Evolutionary conservation across 106 monocot genomes (phyloP), one percentile per base, ranked within the genome.

Genomic region (Allium sativum): DNA sequence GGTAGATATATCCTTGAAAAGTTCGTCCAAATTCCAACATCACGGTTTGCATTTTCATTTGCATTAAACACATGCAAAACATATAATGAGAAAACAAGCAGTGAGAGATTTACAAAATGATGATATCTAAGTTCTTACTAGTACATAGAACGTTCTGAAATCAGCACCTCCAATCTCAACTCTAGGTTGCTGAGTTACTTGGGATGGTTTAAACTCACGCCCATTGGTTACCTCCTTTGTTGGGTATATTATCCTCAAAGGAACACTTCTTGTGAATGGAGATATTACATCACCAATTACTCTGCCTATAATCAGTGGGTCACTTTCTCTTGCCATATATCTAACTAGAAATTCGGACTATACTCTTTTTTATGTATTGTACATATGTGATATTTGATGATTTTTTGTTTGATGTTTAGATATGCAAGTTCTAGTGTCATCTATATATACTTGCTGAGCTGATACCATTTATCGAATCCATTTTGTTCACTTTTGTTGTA

Each of bases 191-290:
- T 73, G 62, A 20, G 68, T 64, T 4, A 86, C 80, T 18, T 67
- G 73, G 0, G 86, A 86, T 3, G 91, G 91, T 68, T 76, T 91
- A 70, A 91, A 80, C 65, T 83, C 91, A 8, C 77, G 20, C 8
- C 91, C 91, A 62, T 91, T 91, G 52, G 63, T 62, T 21, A 86
- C 86, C 7, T 73, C 73, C 57, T 20, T 80, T 5, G 69, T 42
- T 21, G 52, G 54, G 55, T 83, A 91, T 2, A 47, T 57, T 15
- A 83, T 69, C 18, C 65, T 69, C 13, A 82, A 58, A 44, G 58
- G n/a, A 12, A 67, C 52, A 40, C 42, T 60, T 22, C 61, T 70
- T 16, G 18, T 42, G 57, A 82, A 82, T 20, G 74, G 67, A 44
- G 74, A 77, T 21, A 82, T 12, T 18, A 82, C 74, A 67, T 82